Evolutionary conservation across 345 rosid species (phyloP).

Genomic region (Atalantia buxifolia): DNA sequence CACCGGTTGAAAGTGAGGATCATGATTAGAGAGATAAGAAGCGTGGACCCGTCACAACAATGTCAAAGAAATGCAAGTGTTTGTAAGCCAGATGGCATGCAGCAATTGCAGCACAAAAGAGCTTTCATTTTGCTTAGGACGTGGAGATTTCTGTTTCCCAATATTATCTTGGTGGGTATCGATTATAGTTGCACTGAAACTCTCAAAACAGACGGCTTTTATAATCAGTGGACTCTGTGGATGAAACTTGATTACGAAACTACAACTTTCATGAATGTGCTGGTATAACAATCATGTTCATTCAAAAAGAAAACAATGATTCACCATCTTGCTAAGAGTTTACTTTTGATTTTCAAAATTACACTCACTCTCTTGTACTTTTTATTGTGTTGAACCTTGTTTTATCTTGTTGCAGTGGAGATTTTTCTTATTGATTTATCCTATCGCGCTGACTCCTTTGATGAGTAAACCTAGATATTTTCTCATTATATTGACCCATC

Average conservation of each 20-base stretch:
- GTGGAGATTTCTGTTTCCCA: background rate
- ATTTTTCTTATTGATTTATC: background rate
- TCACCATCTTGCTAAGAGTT: background rate
- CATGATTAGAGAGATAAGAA: background rate
- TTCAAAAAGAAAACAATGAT: background rate
- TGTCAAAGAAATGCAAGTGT: background rate
- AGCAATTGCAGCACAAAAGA: background rate
- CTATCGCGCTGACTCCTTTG: too few relatives aligned
- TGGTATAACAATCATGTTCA: background rate
- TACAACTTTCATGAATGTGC: background rate
- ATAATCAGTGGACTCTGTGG: background rate
- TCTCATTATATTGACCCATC: too few relatives aligned
- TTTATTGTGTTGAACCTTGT: background rate
- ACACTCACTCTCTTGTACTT: background rate
- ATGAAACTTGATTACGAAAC: background rate
- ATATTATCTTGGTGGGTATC: background rate
- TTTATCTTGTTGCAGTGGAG: background rate
- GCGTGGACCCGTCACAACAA: background rate
- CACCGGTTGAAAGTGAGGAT: background rate
- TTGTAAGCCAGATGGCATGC: constrained; percentile 6
- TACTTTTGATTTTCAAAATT: background rate
- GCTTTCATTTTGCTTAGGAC: background rate
- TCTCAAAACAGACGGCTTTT: background rate
- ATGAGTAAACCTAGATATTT: too few relatives aligned
- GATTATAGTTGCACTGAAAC: background rate